Evolutionary conservation across 2,329 filamentous ascomycete genomes (phyloP), one percentile per base, ranked within the genome.

Genomic region (Byssothecium circinans): DNA sequence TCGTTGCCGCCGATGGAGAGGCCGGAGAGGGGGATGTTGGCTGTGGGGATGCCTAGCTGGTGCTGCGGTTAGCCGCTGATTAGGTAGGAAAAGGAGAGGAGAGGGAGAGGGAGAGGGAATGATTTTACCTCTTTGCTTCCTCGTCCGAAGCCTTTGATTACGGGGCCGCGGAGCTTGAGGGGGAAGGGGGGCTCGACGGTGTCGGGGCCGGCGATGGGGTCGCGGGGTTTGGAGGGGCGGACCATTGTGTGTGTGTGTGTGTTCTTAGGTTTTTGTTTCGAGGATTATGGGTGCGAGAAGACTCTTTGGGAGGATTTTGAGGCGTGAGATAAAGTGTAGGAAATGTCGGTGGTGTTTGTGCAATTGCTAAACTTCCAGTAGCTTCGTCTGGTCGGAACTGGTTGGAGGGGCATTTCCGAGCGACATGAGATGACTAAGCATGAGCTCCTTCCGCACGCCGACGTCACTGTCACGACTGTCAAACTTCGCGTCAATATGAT

Each of bases 31-130:
- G 84, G 84, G 63, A 87, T 86, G 77, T 97, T 99, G 68, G 94
- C 94, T 1, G 94, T 97, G 2, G 94, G 94, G 69, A 97, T 96
- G 60, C 92, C 92, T 67, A 97, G 88, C 85, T 95, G 54, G n/a
- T n/a, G 35, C 41, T 19, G 22, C 22, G 14, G 34, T 42, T 19
- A 11, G 10, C 20, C 18, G 33, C 40, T 14, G 12, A 20, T 25
- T 17, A 41, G 43, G 41, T 47, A 43, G 33, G 8, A 35, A 10
- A 17, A 10, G 15, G 15, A 35, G 33, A 35, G 17, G 27, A 30
- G 27, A 14, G 14, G 8, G 14, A 14, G 27, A 30, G 27, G n/a
- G n/a, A n/a, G n/a, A n/a, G n/a, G n/a, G n/a, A n/a, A n/a, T n/a
- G n/a, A n/a, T n/a, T n/a, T n/a, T 69, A 91, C 89, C 75, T 96